A percentile compares a stretch with the other conserved stretches of the same genome.
Conservation (phyloP, 257 asterid genomes). For the Ilex asprella region DNA sequence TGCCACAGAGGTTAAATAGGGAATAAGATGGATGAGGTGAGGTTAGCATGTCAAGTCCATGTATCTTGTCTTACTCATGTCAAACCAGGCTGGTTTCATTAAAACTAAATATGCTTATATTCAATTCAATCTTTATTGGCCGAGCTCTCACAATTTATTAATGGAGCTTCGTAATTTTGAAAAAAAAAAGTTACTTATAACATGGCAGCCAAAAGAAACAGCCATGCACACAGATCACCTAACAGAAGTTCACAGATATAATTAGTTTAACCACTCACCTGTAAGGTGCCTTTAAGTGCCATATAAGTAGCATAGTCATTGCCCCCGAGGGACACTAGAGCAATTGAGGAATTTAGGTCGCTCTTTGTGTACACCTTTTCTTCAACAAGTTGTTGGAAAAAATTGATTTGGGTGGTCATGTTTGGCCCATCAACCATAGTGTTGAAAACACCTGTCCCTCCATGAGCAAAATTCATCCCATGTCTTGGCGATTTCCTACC, state of each 20-base stretch:
- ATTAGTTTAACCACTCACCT: conserved; percentile 26
- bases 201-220: neutral
- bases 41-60: too few species aligned
- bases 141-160: too few species aligned
- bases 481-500: conserved; percentile 9
- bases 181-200: too few species aligned
- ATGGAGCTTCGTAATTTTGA: too few species aligned
- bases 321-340: conserved; percentile 59
- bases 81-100: too few species aligned
- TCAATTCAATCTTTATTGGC: too few species aligned
- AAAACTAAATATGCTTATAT: too few species aligned
- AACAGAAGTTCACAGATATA: neutral
- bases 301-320: conserved; percentile 54
- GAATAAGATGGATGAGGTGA: too few species aligned
- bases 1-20: too few species aligned
- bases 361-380: conserved; percentile 25
- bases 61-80: too few species aligned
- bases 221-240: conserved; percentile 5
- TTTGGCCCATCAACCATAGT: conserved; percentile 55
- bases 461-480: conserved; percentile 64
- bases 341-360: conserved; percentile 38
- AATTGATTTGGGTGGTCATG: conserved; percentile 61
- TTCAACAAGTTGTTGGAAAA: conserved; percentile 42
- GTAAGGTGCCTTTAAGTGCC: conserved; percentile 25
- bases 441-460: conserved; percentile 67